Conservation (phyloP, 1,284 basidiomycete species). For the Puccinia polysora region DNA sequence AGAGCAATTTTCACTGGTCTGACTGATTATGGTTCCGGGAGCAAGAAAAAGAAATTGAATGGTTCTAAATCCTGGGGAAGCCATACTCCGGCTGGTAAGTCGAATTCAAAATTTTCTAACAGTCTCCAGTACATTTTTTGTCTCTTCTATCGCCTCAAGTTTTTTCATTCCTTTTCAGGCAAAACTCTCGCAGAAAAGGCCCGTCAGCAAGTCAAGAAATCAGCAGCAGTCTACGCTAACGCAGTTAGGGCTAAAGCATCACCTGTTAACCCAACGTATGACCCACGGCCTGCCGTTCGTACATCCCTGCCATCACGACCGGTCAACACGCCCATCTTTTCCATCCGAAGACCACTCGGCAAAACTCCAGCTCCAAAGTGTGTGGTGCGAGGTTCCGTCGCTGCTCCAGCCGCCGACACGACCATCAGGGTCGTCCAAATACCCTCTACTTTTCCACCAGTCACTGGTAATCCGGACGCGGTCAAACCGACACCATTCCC, state of each 20-base stretch:
- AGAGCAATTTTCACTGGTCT: slow-evolving; percentile 35
- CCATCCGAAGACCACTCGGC: slow-evolving; percentile 2
- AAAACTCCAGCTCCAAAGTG: background rate
- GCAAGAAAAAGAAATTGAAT: slow-evolving; percentile 32
- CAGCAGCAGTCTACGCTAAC: slow-evolving; percentile 29
- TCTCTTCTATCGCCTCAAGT: background rate
- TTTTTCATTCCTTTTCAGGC: background rate
- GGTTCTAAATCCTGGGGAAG: slow-evolving; percentile 10
- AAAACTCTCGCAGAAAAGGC: slow-evolving; percentile 40
- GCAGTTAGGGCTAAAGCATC: slow-evolving; percentile 7
- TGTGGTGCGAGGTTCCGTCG: background rate
- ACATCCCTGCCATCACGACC: background rate
- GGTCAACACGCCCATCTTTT: slow-evolving; percentile 5
- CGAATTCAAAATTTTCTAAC: background rate
- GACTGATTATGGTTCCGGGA: slow-evolving; percentile 23
- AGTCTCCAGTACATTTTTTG: background rate
- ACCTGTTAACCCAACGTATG: background rate
- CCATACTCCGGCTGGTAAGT: slow-evolving; percentile 1
- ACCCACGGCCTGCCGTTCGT: background rate
- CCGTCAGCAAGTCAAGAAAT: slow-evolving; percentile 37
- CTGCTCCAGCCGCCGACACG: background rate
- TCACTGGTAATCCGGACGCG: background rate
- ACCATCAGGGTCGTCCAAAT: background rate
- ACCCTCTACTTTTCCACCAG: background rate
- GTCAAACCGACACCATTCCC: background rate